These are phyloP conservation scores for Acer campestre DNA, from an alignment of 345 rosid species.

Conservation along the genomic window DNA sequence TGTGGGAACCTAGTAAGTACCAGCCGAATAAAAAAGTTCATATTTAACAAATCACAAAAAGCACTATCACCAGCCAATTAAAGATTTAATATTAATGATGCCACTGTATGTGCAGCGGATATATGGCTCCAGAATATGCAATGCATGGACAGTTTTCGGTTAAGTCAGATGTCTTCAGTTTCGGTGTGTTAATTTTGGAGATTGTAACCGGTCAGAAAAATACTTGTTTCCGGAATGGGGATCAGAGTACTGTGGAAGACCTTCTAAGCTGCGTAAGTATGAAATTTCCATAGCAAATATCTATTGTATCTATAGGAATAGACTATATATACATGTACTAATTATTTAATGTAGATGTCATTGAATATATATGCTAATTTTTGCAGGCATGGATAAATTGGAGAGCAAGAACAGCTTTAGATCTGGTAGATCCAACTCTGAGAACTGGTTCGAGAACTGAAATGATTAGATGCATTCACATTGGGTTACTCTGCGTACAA, in stretches of 20 bases:
- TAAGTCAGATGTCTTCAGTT: slow-evolving; percentile 46
- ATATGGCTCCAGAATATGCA: slow-evolving; percentile 48
- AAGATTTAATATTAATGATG: not conserved
- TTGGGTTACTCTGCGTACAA: slow-evolving; percentile 45
- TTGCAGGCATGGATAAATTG: slow-evolving; percentile 50
- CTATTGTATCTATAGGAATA: too few species aligned
- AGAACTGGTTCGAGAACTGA: slow-evolving; percentile 18
- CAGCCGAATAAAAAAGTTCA: not conserved
- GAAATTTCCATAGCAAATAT: too few species aligned
- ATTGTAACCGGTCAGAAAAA: slow-evolving; percentile 41
- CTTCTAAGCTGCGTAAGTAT: slow-evolving; percentile 34
- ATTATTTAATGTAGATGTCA: too few species aligned
- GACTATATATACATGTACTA: too few species aligned
- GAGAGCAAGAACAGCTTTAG: slow-evolving; percentile 32
- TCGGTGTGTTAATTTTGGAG: slow-evolving; percentile 43
- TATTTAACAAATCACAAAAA: too few species aligned
- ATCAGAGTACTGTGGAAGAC: slow-evolving; percentile 17
- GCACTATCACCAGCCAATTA: too few species aligned
- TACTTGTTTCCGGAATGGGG: slow-evolving; percentile 10
- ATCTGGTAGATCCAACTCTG: slow-evolving; percentile 28
- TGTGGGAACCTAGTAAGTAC: slow-evolving; percentile 47
- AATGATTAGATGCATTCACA: slow-evolving; percentile 41
- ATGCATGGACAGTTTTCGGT: slow-evolving; percentile 42
- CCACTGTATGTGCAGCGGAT: slow-evolving; percentile 24
- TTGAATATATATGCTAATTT: not conserved